A percentile compares a stretch with the other conserved stretches of the same genome.
phyloP scores from a whole-genome alignment of 2,329 filamentous ascomycete genomes.

The Dothiorella sarmentorum region DNA sequence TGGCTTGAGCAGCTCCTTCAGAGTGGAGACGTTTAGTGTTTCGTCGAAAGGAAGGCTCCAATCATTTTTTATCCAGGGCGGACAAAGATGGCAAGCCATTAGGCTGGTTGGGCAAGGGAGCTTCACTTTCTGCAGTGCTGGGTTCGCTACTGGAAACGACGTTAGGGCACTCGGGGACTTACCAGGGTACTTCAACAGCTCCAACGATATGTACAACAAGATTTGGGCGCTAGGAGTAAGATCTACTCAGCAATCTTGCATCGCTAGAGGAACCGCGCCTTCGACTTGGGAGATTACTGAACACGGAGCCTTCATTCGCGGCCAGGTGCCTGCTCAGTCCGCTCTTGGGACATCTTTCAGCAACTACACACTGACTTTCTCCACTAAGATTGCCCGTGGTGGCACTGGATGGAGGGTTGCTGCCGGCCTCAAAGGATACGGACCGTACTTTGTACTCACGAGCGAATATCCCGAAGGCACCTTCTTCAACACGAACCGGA shows the following conservation, averaged over 20 bases:
- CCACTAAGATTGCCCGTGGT: constrained; percentile 37
- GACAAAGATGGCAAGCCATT: constrained; percentile 41
- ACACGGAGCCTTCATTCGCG: constrained; percentile 37
- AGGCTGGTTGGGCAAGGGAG: constrained; percentile 34
- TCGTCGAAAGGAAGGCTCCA: constrained; percentile 27
- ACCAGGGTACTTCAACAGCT: constrained; percentile 30
- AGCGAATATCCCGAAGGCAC: constrained; percentile 21
- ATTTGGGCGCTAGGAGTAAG: constrained; percentile 41
- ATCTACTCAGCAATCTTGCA: constrained; percentile 34
- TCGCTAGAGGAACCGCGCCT: constrained; percentile 37
- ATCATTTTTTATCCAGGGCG: constrained; percentile 41
- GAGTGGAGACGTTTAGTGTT: constrained; percentile 41
- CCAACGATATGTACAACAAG: constrained; percentile 32
- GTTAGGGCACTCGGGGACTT: constrained; percentile 24
- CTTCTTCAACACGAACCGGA: constrained; percentile 36
- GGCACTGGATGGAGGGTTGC: constrained; percentile 40
- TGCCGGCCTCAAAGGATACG: neutral
- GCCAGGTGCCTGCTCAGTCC: constrained; percentile 31
- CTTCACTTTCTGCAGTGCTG: constrained; percentile 32
- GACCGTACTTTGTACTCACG: constrained; percentile 7
- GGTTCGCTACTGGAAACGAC: constrained; percentile 32
- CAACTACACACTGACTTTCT: constrained; percentile 40
- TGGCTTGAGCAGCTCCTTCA: constrained; percentile 35
- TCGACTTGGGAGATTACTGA: constrained; percentile 36
- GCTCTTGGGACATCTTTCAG: constrained; percentile 24